Base-by-base conservation (phyloP, 805 yeast genomes). In the Brettanomyces sp. region DNA sequence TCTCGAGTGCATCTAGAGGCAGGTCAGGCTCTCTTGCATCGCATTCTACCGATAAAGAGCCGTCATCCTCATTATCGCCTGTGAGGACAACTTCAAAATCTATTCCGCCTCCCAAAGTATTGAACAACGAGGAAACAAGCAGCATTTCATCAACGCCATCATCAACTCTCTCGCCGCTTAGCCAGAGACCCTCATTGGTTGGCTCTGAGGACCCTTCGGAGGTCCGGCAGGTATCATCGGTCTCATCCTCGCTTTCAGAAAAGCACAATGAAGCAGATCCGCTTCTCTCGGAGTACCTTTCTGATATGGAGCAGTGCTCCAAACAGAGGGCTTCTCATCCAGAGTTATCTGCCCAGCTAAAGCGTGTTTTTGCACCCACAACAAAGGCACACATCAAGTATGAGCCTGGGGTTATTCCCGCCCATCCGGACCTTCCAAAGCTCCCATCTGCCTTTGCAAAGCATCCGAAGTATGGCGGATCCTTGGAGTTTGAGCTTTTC, bases 401-500 rank as follows among this genome's bases (percentile, higher is more conserved):
- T 32, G 75, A 70, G 47, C 62, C 55, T 1, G 63, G 62, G 33
- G 74, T 74, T 1, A 68, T 77, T 7, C 83, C 82, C 3, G 60
- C 74, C 4, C 80, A 76, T 54, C 81, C 81, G 2, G 57, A 56
- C 23, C 55, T 47, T 42, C 70, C 80, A 2, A 68, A 64, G 33
- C 56, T 73, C 13, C 80, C 79, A 5, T 68, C 81, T 3, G 79
- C 79, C 1, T 60, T 77, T 8, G 55, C 68, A 5, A 30, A 48
- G 23, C 50, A 55, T 30, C 66, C 67, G 23, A 57, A 53, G 42
- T 64, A 50, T 43, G 56, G 57, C 42, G 54, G 49, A 13, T 55
- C 62, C 13, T 30, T 52, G 1, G 65, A 59, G 40, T 41, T 52
- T 21, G 64, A 57, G 36, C 23, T 56, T 12, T 49, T 35, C 36